Base-by-base conservation (phyloP, 208 protist species). In the Phytomonas sp. region DNA sequence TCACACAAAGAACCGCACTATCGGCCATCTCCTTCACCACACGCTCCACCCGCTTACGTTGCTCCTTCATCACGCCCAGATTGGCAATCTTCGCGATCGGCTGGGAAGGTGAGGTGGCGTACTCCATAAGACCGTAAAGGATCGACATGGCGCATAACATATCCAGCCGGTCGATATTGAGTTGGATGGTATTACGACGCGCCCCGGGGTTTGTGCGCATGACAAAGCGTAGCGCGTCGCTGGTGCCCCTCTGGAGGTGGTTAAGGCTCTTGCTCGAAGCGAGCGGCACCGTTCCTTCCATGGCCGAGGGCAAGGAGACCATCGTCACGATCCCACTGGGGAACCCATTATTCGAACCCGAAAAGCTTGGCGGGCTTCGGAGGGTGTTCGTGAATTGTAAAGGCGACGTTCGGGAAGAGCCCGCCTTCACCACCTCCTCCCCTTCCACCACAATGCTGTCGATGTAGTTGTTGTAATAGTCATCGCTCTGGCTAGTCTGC, bases 51-150 rank as follows among this genome's bases (percentile, higher is more conserved):
- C 88, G 87, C 63, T 77, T 82, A 8, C 88, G 82, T 68, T 87
- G 83, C 79, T 92, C 88, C 26, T 78, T 77, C 88, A 94, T 94
- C 31, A 91, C 83, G 9, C 88, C 86, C n/a, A 96, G 72, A 51
- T 74, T 82, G 20, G 80, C 78, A 60, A 96, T 92, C 77, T 92
- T 85, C 33, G 80, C 75, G 46, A 93, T 77, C 17, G 91, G 88
- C 76, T 94, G 86, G 23, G 68, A 64, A 0, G 86, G 86, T 2
- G 69, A 77, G n/a, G 79, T 86, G 59, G 80, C 83, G 76, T 93
- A 96, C n/a, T 91, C 88, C 2, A 84, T 34, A 0, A 96, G 64
- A 53, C 80, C 81, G 60, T 87, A 75, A 30, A 96, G 64, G 31
- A 91, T 72, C 26, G 91, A 88, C 66, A 87, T 78, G 0, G 86